phyloP scores from a whole-genome alignment of 1,284 basidiomycete genomes.

The Ustilago hordei region DNA sequence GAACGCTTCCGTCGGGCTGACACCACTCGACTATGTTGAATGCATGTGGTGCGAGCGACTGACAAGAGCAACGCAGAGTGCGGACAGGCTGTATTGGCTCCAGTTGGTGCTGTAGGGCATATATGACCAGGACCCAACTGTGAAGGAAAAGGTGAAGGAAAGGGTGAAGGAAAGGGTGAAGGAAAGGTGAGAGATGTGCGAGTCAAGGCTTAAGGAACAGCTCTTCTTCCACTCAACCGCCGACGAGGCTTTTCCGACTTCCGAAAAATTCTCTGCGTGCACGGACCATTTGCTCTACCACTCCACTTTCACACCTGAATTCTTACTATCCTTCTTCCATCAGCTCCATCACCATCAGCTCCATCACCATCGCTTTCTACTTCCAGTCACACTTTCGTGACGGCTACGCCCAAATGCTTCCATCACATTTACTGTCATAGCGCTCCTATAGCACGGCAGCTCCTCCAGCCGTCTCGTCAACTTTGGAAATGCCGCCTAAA shows the following conservation, averaged over 20 bases:
- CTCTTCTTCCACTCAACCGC: neutral
- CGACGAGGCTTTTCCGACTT: neutral
- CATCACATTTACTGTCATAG: neutral
- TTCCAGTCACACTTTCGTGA: neutral
- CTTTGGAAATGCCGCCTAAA: slow-evolving; percentile 36
- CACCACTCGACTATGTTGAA: neutral
- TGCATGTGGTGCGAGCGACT: neutral
- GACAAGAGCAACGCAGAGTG: neutral
- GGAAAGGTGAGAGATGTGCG: neutral
- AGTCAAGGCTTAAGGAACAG: neutral
- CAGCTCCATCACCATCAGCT: neutral
- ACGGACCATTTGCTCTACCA: neutral
- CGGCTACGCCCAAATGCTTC: neutral
- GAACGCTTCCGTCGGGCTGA: neutral
- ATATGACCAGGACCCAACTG: neutral
- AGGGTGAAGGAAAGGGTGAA: neutral
- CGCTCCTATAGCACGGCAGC: neutral
- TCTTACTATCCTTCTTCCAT: neutral
- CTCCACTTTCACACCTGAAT: neutral
- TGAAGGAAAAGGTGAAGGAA: neutral
- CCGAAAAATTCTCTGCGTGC: neutral
- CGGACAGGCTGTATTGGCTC: neutral
- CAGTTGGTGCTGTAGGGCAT: neutral
- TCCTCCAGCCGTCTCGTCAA: neutral
- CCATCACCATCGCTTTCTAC: neutral